These are phyloP conservation scores for Castanea mollissima DNA, from an alignment of 306 rosid genomes.

Conservation along the genomic window DNA sequence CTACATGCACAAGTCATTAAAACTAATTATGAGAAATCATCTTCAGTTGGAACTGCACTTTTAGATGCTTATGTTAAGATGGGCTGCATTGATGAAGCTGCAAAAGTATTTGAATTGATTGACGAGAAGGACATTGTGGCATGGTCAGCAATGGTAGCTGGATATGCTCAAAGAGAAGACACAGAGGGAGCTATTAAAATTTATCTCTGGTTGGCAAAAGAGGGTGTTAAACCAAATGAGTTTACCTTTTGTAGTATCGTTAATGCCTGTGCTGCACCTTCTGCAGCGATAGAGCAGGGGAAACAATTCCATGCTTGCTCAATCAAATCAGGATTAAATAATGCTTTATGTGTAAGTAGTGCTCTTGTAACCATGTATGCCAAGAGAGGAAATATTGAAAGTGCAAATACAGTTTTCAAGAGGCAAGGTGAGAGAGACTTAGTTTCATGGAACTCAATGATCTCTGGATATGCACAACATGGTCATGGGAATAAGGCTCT, in stretches of 20 bases:
- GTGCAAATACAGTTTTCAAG: conserved; percentile 78
- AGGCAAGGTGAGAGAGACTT: conserved; percentile 86
- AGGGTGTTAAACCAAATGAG: conserved; percentile 68
- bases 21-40: conserved; percentile 61
- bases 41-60: conserved; percentile 83
- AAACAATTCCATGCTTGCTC: conserved; percentile 75
- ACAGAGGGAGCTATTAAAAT: conserved; percentile 57
- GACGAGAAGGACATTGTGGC: conserved; percentile 71
- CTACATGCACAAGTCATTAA: conserved; percentile 75
- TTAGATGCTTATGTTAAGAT: conserved; percentile 68
- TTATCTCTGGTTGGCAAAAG: conserved; percentile 55
- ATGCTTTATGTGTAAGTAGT: conserved; percentile 77
- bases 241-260: conserved; percentile 75
- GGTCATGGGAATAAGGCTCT: conserved; percentile 78
- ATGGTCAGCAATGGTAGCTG: conserved; percentile 92
- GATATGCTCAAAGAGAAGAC: conserved; percentile 75
- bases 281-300: conserved; percentile 77
- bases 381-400: conserved; percentile 78
- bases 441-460: conserved; percentile 95
- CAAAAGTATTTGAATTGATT: conserved; percentile 60
- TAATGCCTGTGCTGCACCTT: conserved; percentile 73
- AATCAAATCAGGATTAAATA: conserved; percentile 54
- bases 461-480: conserved; percentile 86
- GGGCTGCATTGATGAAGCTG: conserved; percentile 50
- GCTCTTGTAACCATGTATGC: conserved; percentile 95